phyloP scores from a whole-genome alignment of 2,329 filamentous ascomycete species.

The Cytospora leucostoma region DNA sequence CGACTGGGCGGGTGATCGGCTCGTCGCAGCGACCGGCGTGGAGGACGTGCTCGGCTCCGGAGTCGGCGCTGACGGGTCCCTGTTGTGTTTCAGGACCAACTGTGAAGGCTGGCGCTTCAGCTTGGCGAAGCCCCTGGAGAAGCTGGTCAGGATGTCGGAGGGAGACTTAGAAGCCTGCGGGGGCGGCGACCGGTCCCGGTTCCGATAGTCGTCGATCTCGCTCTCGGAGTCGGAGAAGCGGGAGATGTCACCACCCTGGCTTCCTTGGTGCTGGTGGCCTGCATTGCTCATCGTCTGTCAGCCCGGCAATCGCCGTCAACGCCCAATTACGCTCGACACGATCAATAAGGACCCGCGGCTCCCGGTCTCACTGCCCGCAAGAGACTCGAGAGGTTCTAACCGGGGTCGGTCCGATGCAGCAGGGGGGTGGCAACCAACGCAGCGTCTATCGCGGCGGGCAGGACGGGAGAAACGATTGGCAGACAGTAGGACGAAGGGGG shows the following conservation, averaged over 20 bases:
- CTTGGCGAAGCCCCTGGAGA: slow-evolving; percentile 51
- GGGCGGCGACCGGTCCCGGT: slow-evolving; percentile 37
- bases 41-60: slow-evolving; percentile 34
- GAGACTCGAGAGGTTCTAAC: slow-evolving; percentile 17
- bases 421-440: neutral
- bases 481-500: neutral
- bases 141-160: slow-evolving; percentile 52
- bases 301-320: slow-evolving; percentile 31
- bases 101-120: slow-evolving; percentile 49
- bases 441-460: slow-evolving; percentile 3
- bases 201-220: slow-evolving; percentile 35
- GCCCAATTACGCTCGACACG: neutral
- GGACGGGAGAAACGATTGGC: neutral
- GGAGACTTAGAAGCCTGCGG: slow-evolving; percentile 42
- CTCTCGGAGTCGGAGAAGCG: slow-evolving; percentile 48
- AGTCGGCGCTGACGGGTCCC: slow-evolving; percentile 34
- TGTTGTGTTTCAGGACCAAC: slow-evolving; percentile 38
- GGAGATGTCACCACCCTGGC: slow-evolving; percentile 37
- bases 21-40: slow-evolving; percentile 31
- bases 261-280: slow-evolving; percentile 34
- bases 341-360: slow-evolving; percentile 17
- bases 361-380: slow-evolving; percentile 14
- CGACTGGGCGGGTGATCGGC: slow-evolving; percentile 29
- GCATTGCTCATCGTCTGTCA: slow-evolving; percentile 39
- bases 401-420: neutral